Conservation (phyloP, 1,139 yeast species). For the Candida labiduridarum region DNA sequence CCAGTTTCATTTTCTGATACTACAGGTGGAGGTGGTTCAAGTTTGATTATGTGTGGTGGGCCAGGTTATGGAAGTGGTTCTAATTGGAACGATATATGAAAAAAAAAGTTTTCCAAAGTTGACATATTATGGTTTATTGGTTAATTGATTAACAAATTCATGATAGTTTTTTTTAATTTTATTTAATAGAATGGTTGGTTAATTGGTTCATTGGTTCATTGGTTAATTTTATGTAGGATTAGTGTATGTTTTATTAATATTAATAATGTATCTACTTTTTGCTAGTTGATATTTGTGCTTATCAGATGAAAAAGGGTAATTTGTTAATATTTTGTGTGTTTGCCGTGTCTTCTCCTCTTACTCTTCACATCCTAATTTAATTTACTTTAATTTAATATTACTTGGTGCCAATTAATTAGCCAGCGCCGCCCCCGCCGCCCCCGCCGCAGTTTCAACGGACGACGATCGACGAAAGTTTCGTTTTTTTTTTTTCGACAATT, state of each 20-base stretch:
- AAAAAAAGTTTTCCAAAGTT: not conserved
- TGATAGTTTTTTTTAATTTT: not conserved
- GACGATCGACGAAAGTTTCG: not conserved
- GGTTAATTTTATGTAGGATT: not conserved
- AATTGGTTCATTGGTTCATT: not conserved
- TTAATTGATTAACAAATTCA: not conserved
- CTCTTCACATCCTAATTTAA: too few species aligned
- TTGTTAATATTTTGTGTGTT: too few species aligned
- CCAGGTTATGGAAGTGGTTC: constrained; percentile 26
- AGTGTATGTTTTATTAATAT: not conserved
- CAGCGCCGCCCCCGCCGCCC: not conserved
- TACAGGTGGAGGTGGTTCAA: constrained; percentile 19
- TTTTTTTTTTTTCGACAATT: not conserved
- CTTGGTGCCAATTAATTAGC: too few species aligned
- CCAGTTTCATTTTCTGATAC: constrained; percentile 17
- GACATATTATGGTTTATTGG: constrained; percentile 1
- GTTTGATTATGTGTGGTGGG: constrained; percentile 35
- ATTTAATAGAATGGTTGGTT: not conserved
- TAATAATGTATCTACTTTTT: not conserved
- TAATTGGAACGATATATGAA: constrained; percentile 30
- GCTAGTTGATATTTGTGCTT: too few species aligned
- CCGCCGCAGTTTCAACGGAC: not conserved
- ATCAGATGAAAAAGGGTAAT: too few species aligned
- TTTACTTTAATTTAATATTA: too few species aligned
- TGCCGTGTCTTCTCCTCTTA: too few species aligned